Percentiles rank a stretch among this genome's conserved stretches.
Conservation (phyloP, 495 filamentous ascomycete species). For the Tuber brumale region DNA sequence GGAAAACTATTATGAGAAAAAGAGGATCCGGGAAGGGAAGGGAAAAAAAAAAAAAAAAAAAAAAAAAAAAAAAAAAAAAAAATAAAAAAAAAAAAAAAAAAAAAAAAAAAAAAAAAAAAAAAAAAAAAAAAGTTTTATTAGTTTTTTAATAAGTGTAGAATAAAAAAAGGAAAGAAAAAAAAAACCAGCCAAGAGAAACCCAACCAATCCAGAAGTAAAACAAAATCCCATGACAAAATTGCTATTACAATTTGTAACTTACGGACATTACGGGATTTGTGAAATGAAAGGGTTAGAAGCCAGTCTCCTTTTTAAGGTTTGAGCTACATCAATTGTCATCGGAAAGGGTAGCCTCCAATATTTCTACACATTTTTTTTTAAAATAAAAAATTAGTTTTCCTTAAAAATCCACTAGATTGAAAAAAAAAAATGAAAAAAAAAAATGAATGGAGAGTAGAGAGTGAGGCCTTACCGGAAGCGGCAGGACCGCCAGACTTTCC, state of each 20-base stretch:
- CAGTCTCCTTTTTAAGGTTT: background rate
- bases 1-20: no score
- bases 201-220: no score
- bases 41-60: no score
- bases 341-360: background rate
- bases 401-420: background rate
- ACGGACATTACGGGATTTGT: background rate
- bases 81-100: no score
- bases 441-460: background rate
- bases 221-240: background rate
- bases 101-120: no score
- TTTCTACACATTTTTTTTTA: background rate
- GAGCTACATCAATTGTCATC: background rate
- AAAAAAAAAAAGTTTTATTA: no score
- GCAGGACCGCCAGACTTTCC: slow-evolving; percentile 20
- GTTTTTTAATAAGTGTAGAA: no score
- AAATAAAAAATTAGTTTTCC: background rate
- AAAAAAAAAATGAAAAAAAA: no score
- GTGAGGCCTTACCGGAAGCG: slow-evolving; percentile 17
- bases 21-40: no score
- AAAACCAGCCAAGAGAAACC: no score
- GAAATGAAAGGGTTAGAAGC: background rate
- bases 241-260: background rate
- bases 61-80: no score
- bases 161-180: no score